A percentile compares a stretch with the other conserved stretches of the same genome.
These are phyloP conservation scores for Macrocybe gigantea DNA, from an alignment of 768 basidiomycete genomes.

Conservation along the genomic window DNA sequence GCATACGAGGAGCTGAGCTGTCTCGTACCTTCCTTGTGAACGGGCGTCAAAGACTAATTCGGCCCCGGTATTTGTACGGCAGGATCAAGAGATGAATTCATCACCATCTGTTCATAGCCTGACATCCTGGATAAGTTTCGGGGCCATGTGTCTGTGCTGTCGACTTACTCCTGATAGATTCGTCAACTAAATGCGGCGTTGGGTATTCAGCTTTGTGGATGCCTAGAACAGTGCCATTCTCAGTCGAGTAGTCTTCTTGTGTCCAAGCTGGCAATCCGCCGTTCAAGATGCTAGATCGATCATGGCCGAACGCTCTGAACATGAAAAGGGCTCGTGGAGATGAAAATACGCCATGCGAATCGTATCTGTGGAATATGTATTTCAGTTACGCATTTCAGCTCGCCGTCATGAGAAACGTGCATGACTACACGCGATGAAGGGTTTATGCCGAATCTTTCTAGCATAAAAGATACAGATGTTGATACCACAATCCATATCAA, in stretches of 20 bases:
- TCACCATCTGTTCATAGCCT: constrained; percentile 81
- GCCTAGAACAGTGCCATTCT: constrained; percentile 24
- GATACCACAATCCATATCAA: neutral
- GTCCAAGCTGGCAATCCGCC: constrained; percentile 90
- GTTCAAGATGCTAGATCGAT: constrained; percentile 80
- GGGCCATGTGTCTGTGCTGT: neutral
- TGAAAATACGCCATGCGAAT: constrained; percentile 86
- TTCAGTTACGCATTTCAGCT: neutral
- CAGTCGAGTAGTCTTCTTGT: constrained; percentile 55
- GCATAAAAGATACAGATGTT: neutral
- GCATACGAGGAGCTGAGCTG: neutral
- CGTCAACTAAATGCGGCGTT: constrained; percentile 43
- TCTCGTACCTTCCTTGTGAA: constrained; percentile 64
- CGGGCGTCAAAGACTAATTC: constrained; percentile 88
- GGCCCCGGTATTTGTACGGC: constrained; percentile 31
- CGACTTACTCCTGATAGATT: constrained; percentile 46
- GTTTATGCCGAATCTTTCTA: constrained; percentile 66
- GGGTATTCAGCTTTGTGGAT: constrained; percentile 38
- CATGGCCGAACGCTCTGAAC: constrained; percentile 89
- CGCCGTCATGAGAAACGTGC: constrained; percentile 29
- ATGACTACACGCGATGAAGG: constrained; percentile 77
- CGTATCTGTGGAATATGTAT: constrained; percentile 55
- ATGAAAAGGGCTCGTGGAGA: constrained; percentile 91
- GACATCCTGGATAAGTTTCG: constrained; percentile 5
- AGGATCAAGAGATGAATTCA: constrained; percentile 53